A percentile compares a stretch with the other conserved stretches of the same genome.
These are phyloP conservation scores for Zea luxurians DNA, from an alignment of 176 grass and related monocot genomes.

Conservation along the genomic window DNA sequence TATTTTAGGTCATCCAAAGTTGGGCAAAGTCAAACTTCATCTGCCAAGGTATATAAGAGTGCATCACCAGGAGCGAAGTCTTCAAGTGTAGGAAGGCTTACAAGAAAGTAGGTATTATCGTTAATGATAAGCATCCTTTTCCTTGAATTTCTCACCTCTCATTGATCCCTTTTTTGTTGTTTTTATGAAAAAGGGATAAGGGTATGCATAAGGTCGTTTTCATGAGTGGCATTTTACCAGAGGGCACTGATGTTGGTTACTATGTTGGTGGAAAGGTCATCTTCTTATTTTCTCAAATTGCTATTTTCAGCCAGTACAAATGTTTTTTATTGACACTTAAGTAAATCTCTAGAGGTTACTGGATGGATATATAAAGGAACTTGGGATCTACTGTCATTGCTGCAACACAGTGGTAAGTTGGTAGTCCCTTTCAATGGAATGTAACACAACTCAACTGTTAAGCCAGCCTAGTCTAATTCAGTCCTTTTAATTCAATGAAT, in stretches of 20 bases:
- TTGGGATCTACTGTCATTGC: slow-evolving; percentile 92
- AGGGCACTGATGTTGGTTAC: slow-evolving; percentile 76
- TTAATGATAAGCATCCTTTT: neutral
- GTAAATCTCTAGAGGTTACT: slow-evolving; percentile 72
- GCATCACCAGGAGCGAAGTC: slow-evolving; percentile 44
- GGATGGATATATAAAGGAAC: slow-evolving; percentile 88
- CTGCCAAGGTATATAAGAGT: slow-evolving; percentile 46
- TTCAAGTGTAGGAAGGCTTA: slow-evolving; percentile 49
- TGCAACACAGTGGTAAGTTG: slow-evolving; percentile 77
- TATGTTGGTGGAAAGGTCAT: slow-evolving; percentile 83
- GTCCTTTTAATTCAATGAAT: slow-evolving; percentile 41
- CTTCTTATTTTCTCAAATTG: slow-evolving; percentile 25
- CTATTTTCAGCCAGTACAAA: neutral
- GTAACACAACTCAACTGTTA: slow-evolving; percentile 10
- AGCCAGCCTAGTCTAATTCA: slow-evolving; percentile 15
- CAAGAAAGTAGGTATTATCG: slow-evolving; percentile 56
- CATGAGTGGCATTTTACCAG: slow-evolving; percentile 67
- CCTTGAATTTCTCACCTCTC: slow-evolving; percentile 12
- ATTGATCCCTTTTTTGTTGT: slow-evolving; percentile 28
- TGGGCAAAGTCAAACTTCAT: slow-evolving; percentile 29
- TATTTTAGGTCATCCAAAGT: slow-evolving; percentile 48
- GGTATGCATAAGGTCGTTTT: slow-evolving; percentile 75
- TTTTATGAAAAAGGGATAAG: slow-evolving; percentile 51
- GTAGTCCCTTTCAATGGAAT: neutral
- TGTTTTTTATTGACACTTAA: slow-evolving; percentile 34